phyloP scores from a whole-genome alignment of 2,329 filamentous ascomycete species.

The Akanthomyces uredinophilus region DNA sequence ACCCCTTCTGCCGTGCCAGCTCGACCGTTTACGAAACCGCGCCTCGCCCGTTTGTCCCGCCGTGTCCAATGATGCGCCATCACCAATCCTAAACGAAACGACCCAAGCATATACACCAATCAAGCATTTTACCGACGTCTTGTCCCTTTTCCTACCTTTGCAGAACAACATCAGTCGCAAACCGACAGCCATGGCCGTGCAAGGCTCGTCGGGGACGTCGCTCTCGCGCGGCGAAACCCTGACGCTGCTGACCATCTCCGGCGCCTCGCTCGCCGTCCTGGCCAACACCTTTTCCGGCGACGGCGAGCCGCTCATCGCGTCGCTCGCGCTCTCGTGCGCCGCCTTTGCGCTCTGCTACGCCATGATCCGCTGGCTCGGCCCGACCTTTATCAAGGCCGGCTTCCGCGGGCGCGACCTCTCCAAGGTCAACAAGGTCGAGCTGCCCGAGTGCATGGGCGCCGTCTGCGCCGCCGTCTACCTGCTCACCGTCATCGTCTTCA shows the following conservation, averaged over 20 bases:
- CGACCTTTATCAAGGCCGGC: conserved; percentile 80
- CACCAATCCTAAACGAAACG: not conserved
- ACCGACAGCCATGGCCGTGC: conserved; percentile 5
- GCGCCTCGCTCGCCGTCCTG: conserved; percentile 67
- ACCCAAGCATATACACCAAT: not conserved
- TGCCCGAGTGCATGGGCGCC: conserved; percentile 95
- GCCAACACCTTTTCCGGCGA: conserved; percentile 77
- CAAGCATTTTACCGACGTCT: too few relatives aligned
- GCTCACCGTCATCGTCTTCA: conserved; percentile 81
- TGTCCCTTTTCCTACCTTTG: too few relatives aligned
- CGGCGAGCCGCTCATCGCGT: conserved; percentile 84
- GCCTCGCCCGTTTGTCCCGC: not conserved
- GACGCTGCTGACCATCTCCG: conserved; percentile 56
- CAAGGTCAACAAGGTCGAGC: conserved; percentile 63
- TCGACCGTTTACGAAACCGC: not conserved
- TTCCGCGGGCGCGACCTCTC: conserved; percentile 86
- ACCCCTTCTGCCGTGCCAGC: not conserved
- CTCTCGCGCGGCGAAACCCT: conserved; percentile 50
- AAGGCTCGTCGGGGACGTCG: conserved; percentile 2
- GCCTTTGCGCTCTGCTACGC: conserved; percentile 79
- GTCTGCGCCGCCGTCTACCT: conserved; percentile 91
- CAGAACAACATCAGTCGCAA: not conserved
- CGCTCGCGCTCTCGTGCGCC: conserved; percentile 77
- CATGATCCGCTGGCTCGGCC: conserved; percentile 89
- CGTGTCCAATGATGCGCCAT: not conserved